These are phyloP conservation scores for Pseudotsuga menziesii DNA, from an alignment of 75 land plant species.

Conservation along the genomic window DNA sequence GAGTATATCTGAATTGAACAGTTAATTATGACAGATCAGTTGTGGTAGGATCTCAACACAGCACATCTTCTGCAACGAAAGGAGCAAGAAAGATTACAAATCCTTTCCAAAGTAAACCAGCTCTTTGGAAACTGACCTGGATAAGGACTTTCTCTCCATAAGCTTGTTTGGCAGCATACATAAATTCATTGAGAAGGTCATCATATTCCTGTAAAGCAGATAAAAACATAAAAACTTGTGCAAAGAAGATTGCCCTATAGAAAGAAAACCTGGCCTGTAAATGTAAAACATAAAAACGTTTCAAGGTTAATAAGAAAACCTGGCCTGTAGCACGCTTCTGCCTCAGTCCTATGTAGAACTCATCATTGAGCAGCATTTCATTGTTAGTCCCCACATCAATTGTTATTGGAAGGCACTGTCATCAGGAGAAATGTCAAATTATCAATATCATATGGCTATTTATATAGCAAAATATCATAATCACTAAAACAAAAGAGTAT, in stretches of 20 bases:
- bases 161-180: conserved; percentile 83
- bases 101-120: neutral
- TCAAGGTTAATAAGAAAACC: conserved; percentile 24
- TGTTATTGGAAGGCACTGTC: conserved; percentile 41
- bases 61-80: neutral
- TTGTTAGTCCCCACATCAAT: conserved; percentile 57
- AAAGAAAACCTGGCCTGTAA: neutral
- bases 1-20: neutral
- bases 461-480: neutral
- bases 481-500: neutral
- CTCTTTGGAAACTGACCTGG: conserved; percentile 42
- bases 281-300: neutral
- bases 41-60: neutral
- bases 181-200: conserved; percentile 77
- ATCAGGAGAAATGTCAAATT: neutral
- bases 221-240: neutral
- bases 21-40: neutral
- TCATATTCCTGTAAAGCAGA: conserved; percentile 51
- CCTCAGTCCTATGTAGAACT: conserved; percentile 83
- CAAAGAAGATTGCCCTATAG: neutral
- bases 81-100: neutral
- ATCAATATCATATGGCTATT: neutral
- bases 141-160: conserved; percentile 94
- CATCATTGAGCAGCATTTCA: conserved; percentile 40
- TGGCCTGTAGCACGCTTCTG: conserved; percentile 74